Evolutionary conservation across 2,329 filamentous ascomycete species (phyloP), one percentile per base, ranked within the genome.

Genomic region (Microascus cirrosus): DNA sequence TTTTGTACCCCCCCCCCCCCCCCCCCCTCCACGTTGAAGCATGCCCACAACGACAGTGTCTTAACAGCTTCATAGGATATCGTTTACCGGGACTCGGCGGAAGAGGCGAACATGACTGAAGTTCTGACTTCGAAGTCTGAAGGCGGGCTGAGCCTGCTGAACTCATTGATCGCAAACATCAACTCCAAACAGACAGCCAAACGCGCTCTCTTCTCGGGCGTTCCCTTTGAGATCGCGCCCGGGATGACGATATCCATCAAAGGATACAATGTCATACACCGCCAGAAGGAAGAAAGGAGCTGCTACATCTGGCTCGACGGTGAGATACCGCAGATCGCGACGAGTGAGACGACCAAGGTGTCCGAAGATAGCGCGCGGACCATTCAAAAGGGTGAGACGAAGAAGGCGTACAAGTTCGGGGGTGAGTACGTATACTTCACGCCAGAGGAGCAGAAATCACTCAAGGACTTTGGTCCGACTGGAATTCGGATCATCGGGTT

Each of bases 351-450:
- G 0, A 85, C 84, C 1, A 83, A 85, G 59, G 79, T 92, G 58
- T 86, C 90, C 3, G 88, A 90, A 60, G 90, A 95, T 63, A 91
- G 85, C 20, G 82, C 86, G 2, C 80, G 85, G 42, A 83, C 84
- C 0, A 84, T 97, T 0, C 86, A 95, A 61, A 92, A 92, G 64
- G 74, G 74, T 2, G 91, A 97, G 65, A 82, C 95, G 22, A 87
- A 87, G 60, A 96, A 94, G 70, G 94, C 93, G 0, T 99, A 94
- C 77, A 96, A 94, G 65, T 97, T 97, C 67, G 94, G 93, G 13
- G 92, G 90, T 45, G 90, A 95, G 63, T 90, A 90, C 54, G 83
- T 99, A 53, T 81, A 87, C 54, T 99, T 99, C 69, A 85, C 85
- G 0, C 81, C 85, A 0, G 91, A 96, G 36, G 93, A 99, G 69